phyloP scores from a whole-genome alignment of 73 alveolate species.

The Tetrahymena thermophila region DNA sequence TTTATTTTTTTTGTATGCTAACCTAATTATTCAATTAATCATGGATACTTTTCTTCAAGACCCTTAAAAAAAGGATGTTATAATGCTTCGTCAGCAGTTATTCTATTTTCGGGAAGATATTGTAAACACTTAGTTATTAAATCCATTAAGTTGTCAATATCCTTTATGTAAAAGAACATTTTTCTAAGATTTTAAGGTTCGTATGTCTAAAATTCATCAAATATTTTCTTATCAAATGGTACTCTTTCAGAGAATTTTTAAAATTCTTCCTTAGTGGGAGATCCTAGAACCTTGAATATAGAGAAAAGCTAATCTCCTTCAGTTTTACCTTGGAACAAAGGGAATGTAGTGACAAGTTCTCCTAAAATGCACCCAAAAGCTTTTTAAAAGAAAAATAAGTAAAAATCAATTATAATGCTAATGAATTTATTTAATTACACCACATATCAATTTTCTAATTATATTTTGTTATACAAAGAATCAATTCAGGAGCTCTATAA shows the following conservation, averaged over 20 bases:
- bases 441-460: constrained; percentile 58
- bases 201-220: constrained; percentile 9
- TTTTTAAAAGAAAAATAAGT: background rate
- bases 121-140: constrained; percentile 7
- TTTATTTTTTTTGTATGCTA: background rate
- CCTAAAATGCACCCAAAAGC: constrained; percentile 68
- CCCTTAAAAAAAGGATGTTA: constrained; percentile 42
- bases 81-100: constrained; percentile 26
- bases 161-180: constrained; percentile 28
- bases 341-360: constrained; percentile 53
- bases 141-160: constrained; percentile 30
- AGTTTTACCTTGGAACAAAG: constrained; percentile 63
- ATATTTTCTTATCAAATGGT: constrained; percentile 18
- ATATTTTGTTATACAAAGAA: constrained; percentile 55
- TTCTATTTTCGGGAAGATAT: constrained; percentile 42
- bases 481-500: constrained; percentile 65
- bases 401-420: background rate
- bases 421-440: background rate
- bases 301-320: constrained; percentile 56
- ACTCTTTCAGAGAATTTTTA: constrained; percentile 11
- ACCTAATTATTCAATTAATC: background rate
- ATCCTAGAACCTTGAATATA: constrained; percentile 52
- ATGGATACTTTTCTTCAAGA: constrained; percentile 7
- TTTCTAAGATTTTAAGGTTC: constrained; percentile 19
- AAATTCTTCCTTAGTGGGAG: constrained; percentile 27